phyloP scores from a whole-genome alignment of 257 asterid genomes.

The Petunia secreta region DNA sequence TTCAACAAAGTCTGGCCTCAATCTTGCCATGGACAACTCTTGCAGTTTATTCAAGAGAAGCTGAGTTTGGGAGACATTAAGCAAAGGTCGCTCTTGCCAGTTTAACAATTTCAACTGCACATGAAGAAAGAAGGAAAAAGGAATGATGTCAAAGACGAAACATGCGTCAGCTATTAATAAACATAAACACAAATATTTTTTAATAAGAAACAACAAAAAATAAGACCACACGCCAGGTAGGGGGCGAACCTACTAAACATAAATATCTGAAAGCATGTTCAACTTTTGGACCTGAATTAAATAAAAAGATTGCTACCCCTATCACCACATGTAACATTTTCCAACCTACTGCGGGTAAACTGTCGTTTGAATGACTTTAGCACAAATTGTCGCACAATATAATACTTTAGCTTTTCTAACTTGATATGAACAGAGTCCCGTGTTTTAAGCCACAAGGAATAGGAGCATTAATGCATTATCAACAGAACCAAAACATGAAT shows the following conservation, averaged over 20 bases:
- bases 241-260: not conserved
- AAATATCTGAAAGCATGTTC: conserved; percentile 2
- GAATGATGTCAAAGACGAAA: conserved; percentile 19
- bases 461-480: not conserved
- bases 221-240: too few relatives aligned
- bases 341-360: not conserved
- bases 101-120: conserved; percentile 78
- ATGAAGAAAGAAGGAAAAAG: not conserved
- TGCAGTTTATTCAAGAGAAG: conserved; percentile 78
- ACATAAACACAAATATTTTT: not conserved
- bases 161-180: conserved; percentile 21
- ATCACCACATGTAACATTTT: not conserved
- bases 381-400: not conserved
- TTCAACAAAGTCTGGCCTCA: conserved; percentile 73
- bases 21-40: conserved; percentile 78
- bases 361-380: not conserved
- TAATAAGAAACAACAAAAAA: too few relatives aligned
- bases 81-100: conserved; percentile 72
- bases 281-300: not conserved
- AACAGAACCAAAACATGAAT: not conserved
- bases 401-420: not conserved
- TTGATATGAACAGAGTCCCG: not conserved
- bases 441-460: not conserved
- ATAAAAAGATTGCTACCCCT: not conserved
- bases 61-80: conserved; percentile 74